Conservation (phyloP, 2,329 filamentous ascomycete genomes). For the Lomentospora prolificans region DNA sequence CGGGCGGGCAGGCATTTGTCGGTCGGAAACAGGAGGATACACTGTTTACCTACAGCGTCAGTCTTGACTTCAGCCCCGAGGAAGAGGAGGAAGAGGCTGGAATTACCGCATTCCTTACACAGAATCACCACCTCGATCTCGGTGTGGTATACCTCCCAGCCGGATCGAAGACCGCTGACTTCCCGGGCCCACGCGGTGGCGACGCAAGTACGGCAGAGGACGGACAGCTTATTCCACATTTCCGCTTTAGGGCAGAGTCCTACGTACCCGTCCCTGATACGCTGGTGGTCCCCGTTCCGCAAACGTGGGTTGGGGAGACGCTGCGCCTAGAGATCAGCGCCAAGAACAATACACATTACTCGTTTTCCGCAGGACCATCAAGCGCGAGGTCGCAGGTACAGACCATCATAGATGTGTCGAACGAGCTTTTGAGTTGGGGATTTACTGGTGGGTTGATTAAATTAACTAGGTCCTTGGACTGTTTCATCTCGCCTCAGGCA, state of each 20-base stretch:
- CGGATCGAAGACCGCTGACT: slow-evolving; percentile 14
- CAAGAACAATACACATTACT: slow-evolving; percentile 34
- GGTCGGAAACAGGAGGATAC: slow-evolving; percentile 45
- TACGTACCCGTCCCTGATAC: slow-evolving; percentile 27
- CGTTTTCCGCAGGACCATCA: slow-evolving; percentile 26
- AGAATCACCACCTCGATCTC: slow-evolving; percentile 42
- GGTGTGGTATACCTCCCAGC: slow-evolving; percentile 27
- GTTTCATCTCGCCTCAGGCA: not conserved
- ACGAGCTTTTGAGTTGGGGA: slow-evolving; percentile 28
- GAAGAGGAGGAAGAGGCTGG: slow-evolving; percentile 37
- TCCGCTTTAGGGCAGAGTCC: slow-evolving; percentile 35
- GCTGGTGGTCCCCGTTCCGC: slow-evolving; percentile 27
- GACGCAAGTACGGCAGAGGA: slow-evolving; percentile 6
- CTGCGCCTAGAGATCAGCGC: slow-evolving; percentile 32
- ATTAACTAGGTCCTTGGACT: not conserved
- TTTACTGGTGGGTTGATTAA: slow-evolving; percentile 23
- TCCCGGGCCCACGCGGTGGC: not conserved
- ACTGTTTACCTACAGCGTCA: slow-evolving; percentile 38
- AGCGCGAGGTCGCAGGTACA: slow-evolving; percentile 20
- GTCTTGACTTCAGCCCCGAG: slow-evolving; percentile 31
- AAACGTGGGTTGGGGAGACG: slow-evolving; percentile 22
- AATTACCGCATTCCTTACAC: slow-evolving; percentile 40
- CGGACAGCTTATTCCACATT: slow-evolving; percentile 23
- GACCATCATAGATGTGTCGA: slow-evolving; percentile 22
- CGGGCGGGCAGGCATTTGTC: slow-evolving; percentile 39